A percentile compares a stretch with the other conserved stretches of the same genome.
These are phyloP conservation scores for Chrysosporium keratinophilum DNA, from an alignment of 2,329 filamentous ascomycete genomes.

Conservation along the genomic window DNA sequence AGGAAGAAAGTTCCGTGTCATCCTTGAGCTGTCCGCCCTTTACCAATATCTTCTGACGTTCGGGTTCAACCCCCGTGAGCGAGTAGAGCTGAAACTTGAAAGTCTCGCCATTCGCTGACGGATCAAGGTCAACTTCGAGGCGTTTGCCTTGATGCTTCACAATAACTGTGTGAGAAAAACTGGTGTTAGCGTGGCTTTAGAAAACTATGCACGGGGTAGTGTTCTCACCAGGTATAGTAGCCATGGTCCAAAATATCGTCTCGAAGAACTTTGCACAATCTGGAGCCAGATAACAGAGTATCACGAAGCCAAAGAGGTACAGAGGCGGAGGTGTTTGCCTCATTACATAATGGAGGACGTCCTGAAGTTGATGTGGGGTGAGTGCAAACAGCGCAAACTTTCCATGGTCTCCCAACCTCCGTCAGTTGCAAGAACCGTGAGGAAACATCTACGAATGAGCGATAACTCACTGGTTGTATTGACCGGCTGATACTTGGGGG, in stretches of 20 bases:
- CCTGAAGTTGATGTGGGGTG: slow-evolving; percentile 15
- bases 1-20: slow-evolving; percentile 73
- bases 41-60: slow-evolving; percentile 89
- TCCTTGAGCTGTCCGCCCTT: slow-evolving; percentile 94
- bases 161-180: slow-evolving; percentile 50
- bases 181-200: slow-evolving; percentile 13
- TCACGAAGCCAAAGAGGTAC: background rate
- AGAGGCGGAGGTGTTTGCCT: background rate
- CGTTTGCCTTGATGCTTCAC: slow-evolving; percentile 95
- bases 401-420: slow-evolving; percentile 1
- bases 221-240: slow-evolving; percentile 45
- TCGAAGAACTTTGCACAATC: background rate
- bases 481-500: background rate
- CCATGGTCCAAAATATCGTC: slow-evolving; percentile 33
- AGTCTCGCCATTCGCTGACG: slow-evolving; percentile 71
- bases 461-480: background rate
- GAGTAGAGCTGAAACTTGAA: slow-evolving; percentile 96
- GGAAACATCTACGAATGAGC: background rate
- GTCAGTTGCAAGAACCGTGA: background rate
- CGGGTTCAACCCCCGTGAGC: slow-evolving; percentile 88
- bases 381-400: slow-evolving; percentile 29
- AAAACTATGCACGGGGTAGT: background rate
- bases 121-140: slow-evolving; percentile 86
- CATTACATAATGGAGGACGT: slow-evolving; percentile 5
- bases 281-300: background rate